Evolutionary conservation across 2,329 filamentous ascomycete genomes (phyloP).

Genomic region (Cladosporium sp.): DNA sequence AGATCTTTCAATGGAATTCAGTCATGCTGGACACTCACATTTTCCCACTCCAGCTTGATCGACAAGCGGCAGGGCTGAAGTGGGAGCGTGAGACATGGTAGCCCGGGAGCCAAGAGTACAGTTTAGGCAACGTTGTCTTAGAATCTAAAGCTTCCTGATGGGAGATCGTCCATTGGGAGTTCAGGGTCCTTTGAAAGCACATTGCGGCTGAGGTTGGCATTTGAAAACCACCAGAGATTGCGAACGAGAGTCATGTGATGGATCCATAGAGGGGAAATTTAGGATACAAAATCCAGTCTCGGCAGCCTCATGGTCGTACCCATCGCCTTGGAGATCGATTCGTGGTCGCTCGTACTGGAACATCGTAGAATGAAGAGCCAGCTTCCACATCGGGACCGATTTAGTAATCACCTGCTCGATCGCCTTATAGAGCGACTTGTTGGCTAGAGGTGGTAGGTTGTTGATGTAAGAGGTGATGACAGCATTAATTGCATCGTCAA

Average conservation of each 20-base stretch:
- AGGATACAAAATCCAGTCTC: neutral
- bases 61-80: neutral
- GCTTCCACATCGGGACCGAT: slow-evolving; percentile 32
- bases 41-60: neutral
- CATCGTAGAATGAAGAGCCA: slow-evolving; percentile 14
- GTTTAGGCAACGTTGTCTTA: neutral
- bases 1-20: neutral
- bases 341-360: neutral
- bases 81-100: neutral
- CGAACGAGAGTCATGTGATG: neutral
- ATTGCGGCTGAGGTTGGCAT: neutral
- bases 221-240: neutral
- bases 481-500: slow-evolving; percentile 20
- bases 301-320: slow-evolving; percentile 31
- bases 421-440: slow-evolving; percentile 27
- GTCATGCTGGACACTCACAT: neutral
- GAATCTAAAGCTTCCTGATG: neutral
- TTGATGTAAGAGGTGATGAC: slow-evolving; percentile 35
- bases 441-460: slow-evolving; percentile 30
- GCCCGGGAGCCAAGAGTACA: neutral
- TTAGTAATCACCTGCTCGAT: slow-evolving; percentile 30
- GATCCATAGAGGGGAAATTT: neutral
- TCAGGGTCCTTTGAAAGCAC: neutral
- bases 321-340: neutral
- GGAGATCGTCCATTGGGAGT: neutral